Percentiles rank a stretch among this genome's conserved stretches.
These are phyloP conservation scores for Scheffersomyces ergatensis DNA, from an alignment of 805 yeast species.

Conservation along the genomic window DNA sequence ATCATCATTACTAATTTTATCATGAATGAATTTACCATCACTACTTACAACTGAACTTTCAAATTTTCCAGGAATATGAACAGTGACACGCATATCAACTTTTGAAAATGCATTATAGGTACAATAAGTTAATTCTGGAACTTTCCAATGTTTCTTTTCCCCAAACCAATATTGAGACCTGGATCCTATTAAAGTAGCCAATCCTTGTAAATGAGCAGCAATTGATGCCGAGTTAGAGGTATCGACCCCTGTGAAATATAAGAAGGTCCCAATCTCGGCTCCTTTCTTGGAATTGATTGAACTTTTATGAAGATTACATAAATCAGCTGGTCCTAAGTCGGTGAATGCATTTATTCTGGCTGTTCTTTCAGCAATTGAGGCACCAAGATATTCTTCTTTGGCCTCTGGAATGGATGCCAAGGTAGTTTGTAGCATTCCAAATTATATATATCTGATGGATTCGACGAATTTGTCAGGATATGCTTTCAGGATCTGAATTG, in stretches of 20 bases:
- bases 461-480: too few relatives aligned
- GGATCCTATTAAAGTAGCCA: constrained; percentile 59
- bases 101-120: constrained; percentile 60
- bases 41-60: constrained; percentile 49
- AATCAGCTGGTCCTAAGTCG: constrained; percentile 74
- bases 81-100: constrained; percentile 69
- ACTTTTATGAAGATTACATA: constrained; percentile 49
- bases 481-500: too few relatives aligned
- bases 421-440: constrained; percentile 32
- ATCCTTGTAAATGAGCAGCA: constrained; percentile 68
- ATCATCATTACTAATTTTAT: constrained; percentile 50
- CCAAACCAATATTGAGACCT: constrained; percentile 79
- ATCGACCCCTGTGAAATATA: constrained; percentile 74
- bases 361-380: constrained; percentile 64
- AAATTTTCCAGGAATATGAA: constrained; percentile 74
- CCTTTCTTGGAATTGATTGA: constrained; percentile 38
- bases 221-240: constrained; percentile 74
- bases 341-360: constrained; percentile 54
- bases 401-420: constrained; percentile 42
- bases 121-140: constrained; percentile 68
- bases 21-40: constrained; percentile 54
- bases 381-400: constrained; percentile 54
- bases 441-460: too few relatives aligned
- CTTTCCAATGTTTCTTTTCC: constrained; percentile 65
- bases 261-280: constrained; percentile 63